Evolutionary conservation across 2,329 filamentous ascomycete genomes (phyloP), one percentile per base, ranked within the genome.

Genomic region (Lecanicillium sp.): DNA sequence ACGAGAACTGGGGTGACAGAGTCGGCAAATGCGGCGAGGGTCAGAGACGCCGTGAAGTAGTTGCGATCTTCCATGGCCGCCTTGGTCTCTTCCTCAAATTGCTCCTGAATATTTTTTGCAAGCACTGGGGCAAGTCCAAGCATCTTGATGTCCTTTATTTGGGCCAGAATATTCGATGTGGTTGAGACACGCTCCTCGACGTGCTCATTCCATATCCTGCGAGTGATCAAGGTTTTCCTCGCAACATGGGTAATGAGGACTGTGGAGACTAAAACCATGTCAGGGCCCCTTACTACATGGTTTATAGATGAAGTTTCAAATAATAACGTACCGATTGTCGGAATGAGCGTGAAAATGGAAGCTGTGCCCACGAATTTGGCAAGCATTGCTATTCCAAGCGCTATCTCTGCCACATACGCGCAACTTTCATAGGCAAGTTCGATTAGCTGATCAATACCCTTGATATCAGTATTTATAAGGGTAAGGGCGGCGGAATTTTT

Each of bases 131-230:
- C 26, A 8, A 47, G 36, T 2, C 44, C 44, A 11, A 39, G 14
- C 44, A 47, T 47, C 20, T 40, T 47, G 35, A 47, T 33, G 5
- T 39, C 36, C 15, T 32, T 40, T 24, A 19, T 17, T n/a, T 47
- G 44, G n/a, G 35, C 44, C 6, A 47, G 44, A 4, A 40, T 30
- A n/a, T 40, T 47, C 7, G 44, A 47, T 12, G 35, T 47, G 7
- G 35, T n/a, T 19, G 26, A 26, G 3, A 47, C 26, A 10, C 44
- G 44, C 6, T 14, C 21, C 10, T 37, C 11, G n/a, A 33, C 40
- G 2, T 32, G 35, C 27, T 40, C 20, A 27, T 47, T 47, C 44
- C 44, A 47, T 11, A 9, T 32, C 8, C n/a, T 19, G 11, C 44
- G 44, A 19, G 36, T 21, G 6, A 9, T 6, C 3, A 40, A 4